Evolutionary conservation across 2,329 filamentous ascomycete species (phyloP).

Genomic region (Juglanconis juglandina): DNA sequence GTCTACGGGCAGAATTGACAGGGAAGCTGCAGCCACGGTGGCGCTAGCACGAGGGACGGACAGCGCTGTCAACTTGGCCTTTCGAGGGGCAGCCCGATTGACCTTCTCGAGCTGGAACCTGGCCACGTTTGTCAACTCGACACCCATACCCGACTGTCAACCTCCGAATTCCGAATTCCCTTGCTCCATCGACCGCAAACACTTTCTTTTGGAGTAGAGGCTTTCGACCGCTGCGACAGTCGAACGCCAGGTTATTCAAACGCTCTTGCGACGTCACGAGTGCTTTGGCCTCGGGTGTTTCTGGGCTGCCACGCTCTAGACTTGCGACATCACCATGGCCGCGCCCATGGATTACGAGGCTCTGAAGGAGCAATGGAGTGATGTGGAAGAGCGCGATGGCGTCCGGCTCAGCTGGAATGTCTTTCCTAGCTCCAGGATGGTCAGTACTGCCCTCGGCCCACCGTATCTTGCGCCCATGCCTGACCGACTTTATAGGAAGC

Average conservation of each 20-base stretch:
- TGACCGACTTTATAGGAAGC: constrained; percentile 65
- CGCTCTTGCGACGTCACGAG: not conserved
- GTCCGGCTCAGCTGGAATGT: constrained; percentile 98
- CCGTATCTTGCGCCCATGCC: constrained; percentile 13
- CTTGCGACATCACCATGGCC: constrained; percentile 15
- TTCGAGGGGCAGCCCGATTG: constrained; percentile 13
- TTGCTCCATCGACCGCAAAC: constrained; percentile 1
- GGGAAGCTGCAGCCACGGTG: constrained; percentile 17
- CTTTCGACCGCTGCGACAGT: not conserved
- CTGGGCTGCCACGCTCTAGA: not conserved
- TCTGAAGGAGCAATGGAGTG: constrained; percentile 92
- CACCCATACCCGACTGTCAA: not conserved
- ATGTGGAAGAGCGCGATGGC: constrained; percentile 94
- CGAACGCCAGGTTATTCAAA: not conserved
- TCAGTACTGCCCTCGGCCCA: constrained; percentile 36
- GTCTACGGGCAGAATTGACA: constrained; percentile 1
- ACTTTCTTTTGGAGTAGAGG: not conserved
- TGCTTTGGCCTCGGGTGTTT: not conserved
- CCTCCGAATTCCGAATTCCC: not conserved
- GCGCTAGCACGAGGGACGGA: constrained; percentile 10
- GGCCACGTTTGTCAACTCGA: constrained; percentile 17
- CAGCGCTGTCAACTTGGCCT: constrained; percentile 19
- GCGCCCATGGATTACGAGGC: constrained; percentile 81
- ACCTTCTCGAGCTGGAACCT: constrained; percentile 14
- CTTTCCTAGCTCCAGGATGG: constrained; percentile 97